Conservation (phyloP, 2,329 filamentous ascomycete genomes). For the Cordyceps farinosa region DNA sequence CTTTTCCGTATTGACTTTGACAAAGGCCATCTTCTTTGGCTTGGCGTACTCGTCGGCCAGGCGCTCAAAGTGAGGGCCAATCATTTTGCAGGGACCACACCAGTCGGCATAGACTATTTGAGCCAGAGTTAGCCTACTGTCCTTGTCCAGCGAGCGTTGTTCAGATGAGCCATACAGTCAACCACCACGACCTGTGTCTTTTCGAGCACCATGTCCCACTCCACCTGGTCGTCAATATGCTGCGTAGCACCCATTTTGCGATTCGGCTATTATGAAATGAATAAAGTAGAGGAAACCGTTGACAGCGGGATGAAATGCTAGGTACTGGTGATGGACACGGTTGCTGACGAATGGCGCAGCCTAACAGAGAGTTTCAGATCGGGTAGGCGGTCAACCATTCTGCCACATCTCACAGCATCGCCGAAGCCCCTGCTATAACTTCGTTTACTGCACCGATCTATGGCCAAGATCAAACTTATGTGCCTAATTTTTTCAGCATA, state of each 20-base stretch:
- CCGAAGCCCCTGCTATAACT: neutral
- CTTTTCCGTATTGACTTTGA: slow-evolving; percentile 85
- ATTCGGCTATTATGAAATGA: neutral
- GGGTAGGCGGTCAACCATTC: slow-evolving; percentile 12
- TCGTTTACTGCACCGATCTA: neutral
- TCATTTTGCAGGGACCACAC: slow-evolving; percentile 91
- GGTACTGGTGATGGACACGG: slow-evolving; percentile 9
- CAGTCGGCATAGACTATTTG: slow-evolving; percentile 83
- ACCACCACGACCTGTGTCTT: slow-evolving; percentile 18
- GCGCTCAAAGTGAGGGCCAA: slow-evolving; percentile 83
- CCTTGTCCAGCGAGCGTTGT: neutral
- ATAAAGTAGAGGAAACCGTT: neutral
- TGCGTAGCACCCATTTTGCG: neutral
- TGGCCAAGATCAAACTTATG: neutral
- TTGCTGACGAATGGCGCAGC: slow-evolving; percentile 14
- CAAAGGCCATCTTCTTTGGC: slow-evolving; percentile 79
- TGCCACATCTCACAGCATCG: neutral
- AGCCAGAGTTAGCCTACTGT: slow-evolving; percentile 25
- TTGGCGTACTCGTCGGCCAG: slow-evolving; percentile 76
- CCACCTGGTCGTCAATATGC: slow-evolving; percentile 13
- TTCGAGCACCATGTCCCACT: slow-evolving; percentile 17
- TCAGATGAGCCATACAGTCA: slow-evolving; percentile 15
- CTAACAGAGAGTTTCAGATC: neutral
- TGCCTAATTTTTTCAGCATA: too few species aligned
- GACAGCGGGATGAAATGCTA: neutral